Evolutionary conservation across 176 grass and related monocot genomes (phyloP), one percentile per base, ranked within the genome.

Genomic region (Lolium perenne): DNA sequence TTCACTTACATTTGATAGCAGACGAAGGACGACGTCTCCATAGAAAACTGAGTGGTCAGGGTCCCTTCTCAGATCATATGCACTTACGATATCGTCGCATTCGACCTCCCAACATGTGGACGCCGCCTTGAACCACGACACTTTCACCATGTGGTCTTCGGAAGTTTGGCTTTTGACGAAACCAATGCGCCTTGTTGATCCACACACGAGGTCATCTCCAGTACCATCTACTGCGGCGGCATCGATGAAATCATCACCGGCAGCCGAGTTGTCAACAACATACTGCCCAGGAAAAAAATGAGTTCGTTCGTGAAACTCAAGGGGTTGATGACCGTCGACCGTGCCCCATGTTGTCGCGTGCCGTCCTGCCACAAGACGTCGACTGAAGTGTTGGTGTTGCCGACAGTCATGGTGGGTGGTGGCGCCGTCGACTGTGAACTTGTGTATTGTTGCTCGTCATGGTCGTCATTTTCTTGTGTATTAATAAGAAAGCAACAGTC

Each of bases 401-500:
- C 17, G 17, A 70, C 66, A 3, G 38, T 70, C 66, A 70, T 41
- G 35, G 66, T 68, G 32, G 7, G 29, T 0, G 17, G 32, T 16
- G 15, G 15, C 8, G 7, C 29, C 15, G 64, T 0, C 51, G 51
- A 54, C 51, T 16, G 1, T 54, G 15, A 48, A 8, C 46, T 35
- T 35, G 46, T 48, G 46, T 48, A 8, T 48, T 48, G 14, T 16
- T 54, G 51, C 51, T 17, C 51, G 5, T 16, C 15, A 17, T 54
- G 51, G 51, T 54, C 1, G 32, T 5, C 17, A 6, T 54, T 35
- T 35, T 35, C 32, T 35, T 35, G 3, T 54, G 51, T 6, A 17
- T 15, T 54, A 17, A 17, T 23, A 53, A 57, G 40, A 53, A 57
- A 86, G 76, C 84, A 86, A 3, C 54, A 76, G 4, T 79, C 41